Evolutionary conservation across 2,329 filamentous ascomycete species (phyloP).

Genomic region (Colletotrichum tamarilloi): DNA sequence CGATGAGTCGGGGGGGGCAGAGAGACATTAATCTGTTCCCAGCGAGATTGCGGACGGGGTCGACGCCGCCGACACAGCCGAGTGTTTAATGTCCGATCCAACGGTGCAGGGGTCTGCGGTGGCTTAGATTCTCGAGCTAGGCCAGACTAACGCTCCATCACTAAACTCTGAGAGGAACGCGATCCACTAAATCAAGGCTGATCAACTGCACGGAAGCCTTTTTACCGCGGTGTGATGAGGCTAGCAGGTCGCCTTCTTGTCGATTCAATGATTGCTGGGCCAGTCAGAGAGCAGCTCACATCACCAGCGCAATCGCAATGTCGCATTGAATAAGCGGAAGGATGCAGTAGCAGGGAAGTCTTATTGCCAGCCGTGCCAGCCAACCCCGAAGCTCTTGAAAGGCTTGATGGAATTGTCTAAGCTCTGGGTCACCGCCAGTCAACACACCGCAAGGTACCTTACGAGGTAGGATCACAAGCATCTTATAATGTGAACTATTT

Average conservation of each 20-base stretch:
- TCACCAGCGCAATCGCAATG: background rate
- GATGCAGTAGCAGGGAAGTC: background rate
- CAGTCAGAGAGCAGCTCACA: background rate
- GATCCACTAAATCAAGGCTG: background rate
- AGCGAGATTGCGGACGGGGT: conserved; percentile 13
- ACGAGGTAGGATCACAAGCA: background rate
- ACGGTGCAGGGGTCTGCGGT: conserved; percentile 6
- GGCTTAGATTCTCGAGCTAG: conserved; percentile 12
- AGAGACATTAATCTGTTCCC: conserved; percentile 3
- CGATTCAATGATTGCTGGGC: background rate
- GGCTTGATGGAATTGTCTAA: background rate
- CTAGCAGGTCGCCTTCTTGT: background rate
- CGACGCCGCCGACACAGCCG: conserved; percentile 9
- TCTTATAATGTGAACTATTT: background rate
- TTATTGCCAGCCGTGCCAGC: background rate
- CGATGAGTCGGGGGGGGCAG: background rate
- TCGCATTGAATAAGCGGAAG: background rate
- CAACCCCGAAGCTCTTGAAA: background rate
- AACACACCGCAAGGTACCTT: background rate
- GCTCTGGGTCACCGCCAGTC: background rate
- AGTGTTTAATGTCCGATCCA: background rate
- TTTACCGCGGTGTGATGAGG: background rate
- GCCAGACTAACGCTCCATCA: background rate
- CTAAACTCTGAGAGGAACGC: background rate
- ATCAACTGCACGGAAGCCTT: background rate